Evolutionary conservation across 2,329 filamentous ascomycete species (phyloP).

Genomic region (Clonostachys byssicola): DNA sequence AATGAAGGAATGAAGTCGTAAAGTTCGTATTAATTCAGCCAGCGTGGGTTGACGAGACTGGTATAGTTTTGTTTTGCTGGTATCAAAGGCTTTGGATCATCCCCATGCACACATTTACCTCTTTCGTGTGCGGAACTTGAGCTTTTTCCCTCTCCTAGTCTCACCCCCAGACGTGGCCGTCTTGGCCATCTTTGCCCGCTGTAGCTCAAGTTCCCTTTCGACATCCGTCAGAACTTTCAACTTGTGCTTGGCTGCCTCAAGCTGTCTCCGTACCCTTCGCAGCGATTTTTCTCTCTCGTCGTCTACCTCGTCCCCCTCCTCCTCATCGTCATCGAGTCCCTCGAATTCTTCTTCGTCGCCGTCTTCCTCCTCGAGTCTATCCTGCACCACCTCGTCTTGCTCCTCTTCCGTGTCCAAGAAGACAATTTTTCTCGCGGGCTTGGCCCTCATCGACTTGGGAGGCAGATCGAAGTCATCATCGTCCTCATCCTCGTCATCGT

Average conservation of each 20-base stretch:
- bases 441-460: constrained; percentile 9
- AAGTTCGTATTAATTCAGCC: no score
- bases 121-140: constrained; percentile 60
- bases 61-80: no score
- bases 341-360: constrained; percentile 5
- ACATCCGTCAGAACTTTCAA: constrained; percentile 49
- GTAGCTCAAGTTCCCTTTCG: constrained; percentile 52
- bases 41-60: no score
- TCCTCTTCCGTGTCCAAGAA: constrained; percentile 40
- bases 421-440: constrained; percentile 42
- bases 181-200: constrained; percentile 62
- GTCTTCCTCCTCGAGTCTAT: constrained; percentile 21
- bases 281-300: constrained; percentile 23
- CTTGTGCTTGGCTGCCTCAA: constrained; percentile 51
- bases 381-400: constrained; percentile 19
- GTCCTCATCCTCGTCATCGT: constrained; percentile 23
- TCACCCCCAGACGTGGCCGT: constrained; percentile 54
- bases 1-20: no score
- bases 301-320: constrained; percentile 9
- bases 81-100: background rate
- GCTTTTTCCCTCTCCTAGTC: constrained; percentile 58
- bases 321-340: constrained; percentile 15
- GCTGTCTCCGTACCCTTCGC: constrained; percentile 39
- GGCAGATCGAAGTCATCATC: constrained; percentile 21
- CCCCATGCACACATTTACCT: constrained; percentile 32